Evolutionary conservation across 2,329 filamentous ascomycete species (phyloP), one percentile per base, ranked within the genome.

Genomic region (Penicillium olsonii): DNA sequence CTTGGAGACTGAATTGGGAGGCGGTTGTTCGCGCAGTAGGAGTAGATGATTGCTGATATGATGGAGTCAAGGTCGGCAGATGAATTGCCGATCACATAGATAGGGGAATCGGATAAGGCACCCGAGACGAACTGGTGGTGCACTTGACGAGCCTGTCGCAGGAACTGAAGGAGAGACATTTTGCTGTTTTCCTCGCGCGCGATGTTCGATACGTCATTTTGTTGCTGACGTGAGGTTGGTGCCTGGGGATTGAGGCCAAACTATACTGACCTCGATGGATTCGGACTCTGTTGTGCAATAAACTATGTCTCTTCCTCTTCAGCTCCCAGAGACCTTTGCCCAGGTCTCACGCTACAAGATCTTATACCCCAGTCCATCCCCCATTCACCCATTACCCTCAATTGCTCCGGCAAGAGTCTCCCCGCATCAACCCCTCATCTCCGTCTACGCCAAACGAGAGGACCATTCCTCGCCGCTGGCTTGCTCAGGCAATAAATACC

Each of bases 11-110:
- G 72, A 63, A 34, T 69, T 62, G 55, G 68, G 55, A 63, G 70
- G 68, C 39, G 76, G 75, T 59, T 75, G 72, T 62, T 70, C 48
- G 70, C 69, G 40, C 84, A 74, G 65, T 84, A 86, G 29, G 83
- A 78, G 61, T 81, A 84, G n/a, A 84, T 64, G 29, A 86, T 71
- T 7, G 82, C 80, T 48, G 78, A 80, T 48, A 82, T 78, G 62
- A 85, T 80, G 22, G 83, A 85, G 69, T 86, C 83, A 47, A 86
- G 76, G 63, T 86, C 83, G 62, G 69, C 69, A n/a, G 73, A 73
- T 12, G 70, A 67, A 45, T 77, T 75, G 18, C 71, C 74, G 31
- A 75, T 59, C 17, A 76, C 73, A 48, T 74, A 71, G 19, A 73
- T 63, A 0, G 66, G 68, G 12, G 63, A 34, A 27, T 68, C 59